These are phyloP conservation scores for Remersonia thermophila DNA, from an alignment of 2,329 filamentous ascomycete genomes.

Conservation along the genomic window DNA sequence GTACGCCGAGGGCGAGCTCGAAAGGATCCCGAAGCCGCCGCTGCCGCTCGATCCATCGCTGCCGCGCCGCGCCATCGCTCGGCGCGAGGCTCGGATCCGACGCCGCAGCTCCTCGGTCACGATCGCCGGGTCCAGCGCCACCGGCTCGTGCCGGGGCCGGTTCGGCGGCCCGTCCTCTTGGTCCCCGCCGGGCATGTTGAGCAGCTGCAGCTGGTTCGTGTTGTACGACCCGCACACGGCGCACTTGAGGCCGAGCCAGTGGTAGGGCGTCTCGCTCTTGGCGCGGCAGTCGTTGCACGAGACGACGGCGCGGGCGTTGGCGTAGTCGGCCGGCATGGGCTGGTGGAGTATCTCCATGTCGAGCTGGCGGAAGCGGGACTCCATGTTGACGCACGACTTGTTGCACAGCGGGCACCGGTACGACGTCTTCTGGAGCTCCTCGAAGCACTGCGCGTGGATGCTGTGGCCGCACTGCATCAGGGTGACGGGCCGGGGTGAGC, in stretches of 20 bases:
- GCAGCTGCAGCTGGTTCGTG: slow-evolving; percentile 46
- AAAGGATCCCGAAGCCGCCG: no score
- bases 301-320: slow-evolving; percentile 66
- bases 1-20: no score
- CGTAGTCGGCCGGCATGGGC: slow-evolving; percentile 82
- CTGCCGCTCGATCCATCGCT: neutral
- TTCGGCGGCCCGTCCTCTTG: slow-evolving; percentile 1
- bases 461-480: slow-evolving; percentile 95
- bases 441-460: slow-evolving; percentile 82
- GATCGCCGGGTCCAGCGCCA: slow-evolving; percentile 3
- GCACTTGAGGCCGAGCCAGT: slow-evolving; percentile 92
- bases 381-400: slow-evolving; percentile 96
- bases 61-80: neutral
- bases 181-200: slow-evolving; percentile 36
- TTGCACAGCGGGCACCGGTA: slow-evolving; percentile 97
- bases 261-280: slow-evolving; percentile 75
- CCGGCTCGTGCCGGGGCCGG: slow-evolving; percentile 1
- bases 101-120: slow-evolving; percentile 2
- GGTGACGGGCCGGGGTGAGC: slow-evolving; percentile 73
- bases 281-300: slow-evolving; percentile 92
- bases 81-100: neutral
- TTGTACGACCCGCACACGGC: slow-evolving; percentile 59
- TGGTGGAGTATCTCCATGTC: slow-evolving; percentile 79
- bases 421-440: slow-evolving; percentile 74
- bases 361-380: slow-evolving; percentile 80